Base-by-base conservation (phyloP, 441 rosid species). In the Gossypium davidsonii region DNA sequence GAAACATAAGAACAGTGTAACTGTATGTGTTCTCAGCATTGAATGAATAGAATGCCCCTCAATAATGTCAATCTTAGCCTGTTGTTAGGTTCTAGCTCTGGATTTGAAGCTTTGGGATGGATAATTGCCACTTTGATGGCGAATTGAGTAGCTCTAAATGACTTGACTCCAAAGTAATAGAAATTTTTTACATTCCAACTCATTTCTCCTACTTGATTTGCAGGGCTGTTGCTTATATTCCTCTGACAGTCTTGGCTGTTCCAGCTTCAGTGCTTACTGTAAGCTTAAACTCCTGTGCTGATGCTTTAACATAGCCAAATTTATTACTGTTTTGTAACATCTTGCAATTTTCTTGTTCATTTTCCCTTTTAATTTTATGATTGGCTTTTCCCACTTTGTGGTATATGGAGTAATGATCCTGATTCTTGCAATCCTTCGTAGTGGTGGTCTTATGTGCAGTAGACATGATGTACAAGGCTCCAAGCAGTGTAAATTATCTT, bases 231-330 rank as follows among this genome's bases (percentile, higher is more conserved):
- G 99, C 98, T 51, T 95, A 95, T 78, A 90, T 93, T 82, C 97
- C 98, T 59, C 84, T 95, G 25, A 95, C 99, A 7, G 85, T 95
- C 61, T 85, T 95, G 85, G 99, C 98, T n/a, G 99, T 95, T 85
- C 99, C 99, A 62, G 99, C 98, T 57, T 93, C 99, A 10, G 92
- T 95, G 57, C 96, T 95, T 48, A 93, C 99, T 42, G 99, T 95
- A 86, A 84, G 84, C 67, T 73, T 49, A 12, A 44, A 69, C 52
- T 23, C 28, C 60, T 53, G n/a, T 23, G 31, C 10, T 55, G 17
- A 60, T 66, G 46, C 49, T 74, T 68, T 70, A 37, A 28, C 21
- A 6, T 51, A 46, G 39, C 72, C 62, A 67, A 46, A 37, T 20
- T 68, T 48, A n/a, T 59, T 62, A 11, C 20, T 55, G 15, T 31